These are phyloP conservation scores for Musa beccarii DNA, from an alignment of 176 grass and related monocot species.

Conservation along the genomic window DNA sequence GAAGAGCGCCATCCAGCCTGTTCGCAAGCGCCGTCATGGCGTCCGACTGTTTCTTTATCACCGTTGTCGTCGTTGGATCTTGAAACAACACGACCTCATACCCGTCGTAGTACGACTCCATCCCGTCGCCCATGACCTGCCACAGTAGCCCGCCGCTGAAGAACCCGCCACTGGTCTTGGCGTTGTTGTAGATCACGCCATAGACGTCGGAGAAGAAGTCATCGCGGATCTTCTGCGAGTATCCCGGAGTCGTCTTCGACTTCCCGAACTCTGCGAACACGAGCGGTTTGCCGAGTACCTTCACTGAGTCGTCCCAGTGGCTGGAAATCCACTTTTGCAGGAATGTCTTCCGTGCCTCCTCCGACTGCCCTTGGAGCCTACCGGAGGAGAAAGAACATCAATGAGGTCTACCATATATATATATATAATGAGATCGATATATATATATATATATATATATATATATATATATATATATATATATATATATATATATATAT, in stretches of 20 bases:
- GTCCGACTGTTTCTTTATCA: conserved; percentile 15
- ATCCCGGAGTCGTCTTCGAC: conserved; percentile 14
- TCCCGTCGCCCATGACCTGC: conserved; percentile 28
- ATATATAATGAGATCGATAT: too few relatives aligned
- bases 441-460: not conserved
- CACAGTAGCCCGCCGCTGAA: conserved; percentile 26
- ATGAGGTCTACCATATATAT: too few relatives aligned
- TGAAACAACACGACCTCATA: conserved; percentile 29
- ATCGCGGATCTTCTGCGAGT: conserved; percentile 7
- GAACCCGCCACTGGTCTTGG: conserved; percentile 11
- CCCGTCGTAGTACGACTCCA: conserved; percentile 25
- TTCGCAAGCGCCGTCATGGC: conserved; percentile 11
- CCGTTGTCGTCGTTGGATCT: not conserved
- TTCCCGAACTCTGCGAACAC: conserved; percentile 33
- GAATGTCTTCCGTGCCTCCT: conserved; percentile 4
- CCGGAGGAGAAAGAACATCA: too few relatives aligned
- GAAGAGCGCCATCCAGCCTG: not conserved
- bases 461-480: too few relatives aligned
- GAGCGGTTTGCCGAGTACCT: conserved; percentile 21
- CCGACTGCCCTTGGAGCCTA: conserved; percentile 14
- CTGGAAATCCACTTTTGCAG: conserved; percentile 18
- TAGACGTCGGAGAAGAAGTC: conserved; percentile 4
- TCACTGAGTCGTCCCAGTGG: conserved; percentile 19
- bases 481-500: too few relatives aligned
- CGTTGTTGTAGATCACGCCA: conserved; percentile 2